phyloP scores from a whole-genome alignment of 2,329 filamentous ascomycete genomes.

The Talaromyces sp. region DNA sequence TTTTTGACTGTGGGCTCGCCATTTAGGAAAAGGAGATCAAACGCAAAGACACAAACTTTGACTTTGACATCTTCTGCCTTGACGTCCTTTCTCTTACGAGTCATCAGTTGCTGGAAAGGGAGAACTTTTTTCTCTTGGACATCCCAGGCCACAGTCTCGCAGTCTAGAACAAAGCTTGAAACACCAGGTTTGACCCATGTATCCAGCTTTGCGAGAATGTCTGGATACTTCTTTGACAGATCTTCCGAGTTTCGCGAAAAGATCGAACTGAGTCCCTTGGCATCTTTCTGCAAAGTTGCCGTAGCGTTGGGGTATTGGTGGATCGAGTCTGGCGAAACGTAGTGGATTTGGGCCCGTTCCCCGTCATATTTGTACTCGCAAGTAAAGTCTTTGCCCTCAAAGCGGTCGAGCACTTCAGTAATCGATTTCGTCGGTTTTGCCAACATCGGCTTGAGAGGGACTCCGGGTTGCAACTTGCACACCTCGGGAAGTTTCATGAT shows the following conservation, averaged over 20 bases:
- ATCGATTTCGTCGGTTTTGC: slow-evolving; percentile 98
- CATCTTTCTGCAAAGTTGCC: slow-evolving; percentile 59
- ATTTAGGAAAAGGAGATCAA: slow-evolving; percentile 90
- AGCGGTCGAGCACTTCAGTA: slow-evolving; percentile 92
- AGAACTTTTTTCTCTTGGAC: slow-evolving; percentile 89
- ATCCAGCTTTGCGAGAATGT: slow-evolving; percentile 81
- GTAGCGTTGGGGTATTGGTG: slow-evolving; percentile 62
- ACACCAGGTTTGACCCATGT: slow-evolving; percentile 87
- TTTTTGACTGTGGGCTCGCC: slow-evolving; percentile 85
- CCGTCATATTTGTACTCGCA: slow-evolving; percentile 99
- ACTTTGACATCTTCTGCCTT: slow-evolving; percentile 93
- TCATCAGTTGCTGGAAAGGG: slow-evolving; percentile 98
- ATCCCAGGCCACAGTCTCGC: slow-evolving; percentile 97
- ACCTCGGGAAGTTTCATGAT: slow-evolving; percentile 75
- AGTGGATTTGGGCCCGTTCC: slow-evolving; percentile 97
- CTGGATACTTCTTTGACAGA: slow-evolving; percentile 93
- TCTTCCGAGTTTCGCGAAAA: slow-evolving; percentile 98
- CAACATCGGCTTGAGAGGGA: slow-evolving; percentile 96
- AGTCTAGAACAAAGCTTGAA: slow-evolving; percentile 95
- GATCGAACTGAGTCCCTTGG: slow-evolving; percentile 74
- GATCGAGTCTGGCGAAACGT: slow-evolving; percentile 74
- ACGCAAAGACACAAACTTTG: slow-evolving; percentile 95
- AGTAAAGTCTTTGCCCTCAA: slow-evolving; percentile 91
- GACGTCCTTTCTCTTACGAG: slow-evolving; percentile 93
- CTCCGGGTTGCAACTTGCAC: slow-evolving; percentile 87